Conservation (phyloP, 495 filamentous ascomycete species). For the Hypomontagnella monticulosa region DNA sequence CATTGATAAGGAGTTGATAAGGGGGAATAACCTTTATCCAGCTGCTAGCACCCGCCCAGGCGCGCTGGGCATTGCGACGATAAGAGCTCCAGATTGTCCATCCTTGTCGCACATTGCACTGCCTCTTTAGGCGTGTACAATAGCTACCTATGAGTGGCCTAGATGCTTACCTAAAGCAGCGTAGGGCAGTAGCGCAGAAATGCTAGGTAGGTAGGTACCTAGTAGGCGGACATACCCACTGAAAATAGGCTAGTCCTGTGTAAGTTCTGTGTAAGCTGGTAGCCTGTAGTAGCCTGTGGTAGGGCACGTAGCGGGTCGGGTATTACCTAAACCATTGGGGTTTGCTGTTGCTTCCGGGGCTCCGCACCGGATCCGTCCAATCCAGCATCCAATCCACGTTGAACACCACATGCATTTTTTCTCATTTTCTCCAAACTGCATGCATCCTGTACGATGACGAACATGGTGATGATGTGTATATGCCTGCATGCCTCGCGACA, state of each 20-base stretch:
- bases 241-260: no score
- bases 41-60: no score
- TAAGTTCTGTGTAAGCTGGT: neutral
- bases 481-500: constrained; percentile 20
- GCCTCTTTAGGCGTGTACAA: neutral
- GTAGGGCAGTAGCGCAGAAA: no score
- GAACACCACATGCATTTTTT: neutral
- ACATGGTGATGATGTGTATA: neutral
- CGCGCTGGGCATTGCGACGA: constrained; percentile 14
- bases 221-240: no score
- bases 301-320: constrained; percentile 22
- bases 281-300: neutral
- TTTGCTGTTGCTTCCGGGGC: constrained; percentile 19
- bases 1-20: constrained; percentile 8
- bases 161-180: no score
- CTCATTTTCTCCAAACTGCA: constrained; percentile 1
- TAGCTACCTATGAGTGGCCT: no score
- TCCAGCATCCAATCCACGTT: constrained; percentile 6
- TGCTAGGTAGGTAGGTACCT: no score
- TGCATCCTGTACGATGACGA: constrained; percentile 28
- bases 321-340: constrained; percentile 38
- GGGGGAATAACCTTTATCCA: constrained; percentile 36
- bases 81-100: neutral
- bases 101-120: neutral
- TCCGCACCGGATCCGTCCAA: constrained; percentile 35